Percentiles rank a stretch among this genome's conserved stretches.
Conservation (phyloP, 495 filamentous ascomycete genomes). For the Lepraria neglecta region DNA sequence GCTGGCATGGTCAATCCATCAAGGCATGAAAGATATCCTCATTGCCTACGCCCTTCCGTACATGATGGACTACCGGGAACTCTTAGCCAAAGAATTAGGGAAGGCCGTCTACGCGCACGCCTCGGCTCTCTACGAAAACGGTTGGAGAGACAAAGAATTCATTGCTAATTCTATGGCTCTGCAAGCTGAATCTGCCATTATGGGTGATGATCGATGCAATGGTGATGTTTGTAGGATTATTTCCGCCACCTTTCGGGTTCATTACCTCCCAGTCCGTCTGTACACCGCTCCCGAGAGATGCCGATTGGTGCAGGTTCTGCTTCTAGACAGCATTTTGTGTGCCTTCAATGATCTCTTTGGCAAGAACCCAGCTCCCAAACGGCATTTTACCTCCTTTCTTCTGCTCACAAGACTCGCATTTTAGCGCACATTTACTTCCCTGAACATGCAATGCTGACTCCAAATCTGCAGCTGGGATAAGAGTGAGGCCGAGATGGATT, state of each 20-base stretch:
- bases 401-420: too few relatives aligned
- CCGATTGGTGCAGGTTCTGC: too few relatives aligned
- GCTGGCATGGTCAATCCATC: conserved; percentile 9
- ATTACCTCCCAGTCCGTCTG: too few relatives aligned
- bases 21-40: conserved; percentile 14
- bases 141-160: not conserved
- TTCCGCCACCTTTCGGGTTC: conserved; percentile 1
- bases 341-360: too few relatives aligned
- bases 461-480: not conserved
- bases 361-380: too few relatives aligned
- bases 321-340: too few relatives aligned
- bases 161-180: conserved; percentile 6
- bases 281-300: too few relatives aligned
- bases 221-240: conserved; percentile 13
- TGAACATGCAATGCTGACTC: not conserved
- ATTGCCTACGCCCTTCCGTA: conserved; percentile 10
- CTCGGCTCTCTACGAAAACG: not conserved
- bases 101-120: not conserved
- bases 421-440: too few relatives aligned
- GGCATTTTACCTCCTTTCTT: too few relatives aligned
- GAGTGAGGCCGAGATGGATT: not conserved
- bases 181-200: conserved; percentile 10
- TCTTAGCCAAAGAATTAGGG: conserved; percentile 2
- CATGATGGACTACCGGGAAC: conserved; percentile 11
- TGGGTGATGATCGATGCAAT: conserved; percentile 17